A percentile compares a stretch with the other conserved stretches of the same genome.
Evolutionary conservation across 257 asterid genomes (phyloP).

Genomic region (Penstemon newberryi): DNA sequence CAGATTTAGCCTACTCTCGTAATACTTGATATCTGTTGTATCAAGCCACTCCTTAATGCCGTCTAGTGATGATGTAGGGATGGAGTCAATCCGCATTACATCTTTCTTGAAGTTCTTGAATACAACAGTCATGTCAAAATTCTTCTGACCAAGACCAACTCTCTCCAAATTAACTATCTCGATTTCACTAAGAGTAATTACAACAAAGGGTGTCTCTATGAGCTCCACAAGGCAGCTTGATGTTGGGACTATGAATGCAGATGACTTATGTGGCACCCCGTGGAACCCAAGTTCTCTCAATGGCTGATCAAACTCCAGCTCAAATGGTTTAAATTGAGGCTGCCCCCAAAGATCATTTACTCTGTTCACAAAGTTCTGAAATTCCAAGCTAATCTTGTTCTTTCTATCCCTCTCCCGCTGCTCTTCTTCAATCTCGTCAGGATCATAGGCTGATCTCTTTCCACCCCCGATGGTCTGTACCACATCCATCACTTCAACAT

Average conservation of each 20-base stretch:
- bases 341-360: constrained; percentile 78
- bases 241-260: constrained; percentile 73
- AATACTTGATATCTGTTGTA: constrained; percentile 70
- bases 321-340: constrained; percentile 50
- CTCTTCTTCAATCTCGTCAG: constrained; percentile 87
- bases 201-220: constrained; percentile 68
- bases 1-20: constrained; percentile 84
- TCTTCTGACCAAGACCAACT: constrained; percentile 86
- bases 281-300: constrained; percentile 71
- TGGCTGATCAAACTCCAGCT: constrained; percentile 78
- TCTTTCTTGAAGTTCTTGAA: constrained; percentile 79
- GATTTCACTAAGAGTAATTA: constrained; percentile 59
- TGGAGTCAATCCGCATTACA: constrained; percentile 68
- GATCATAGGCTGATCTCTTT: constrained; percentile 70
- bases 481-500: constrained; percentile 77
- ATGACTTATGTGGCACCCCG: constrained; percentile 70
- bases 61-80: constrained; percentile 62
- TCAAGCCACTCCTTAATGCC: constrained; percentile 82
- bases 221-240: constrained; percentile 74
- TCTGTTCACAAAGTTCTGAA: constrained; percentile 63
- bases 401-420: constrained; percentile 77
- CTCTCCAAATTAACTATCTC: constrained; percentile 78
- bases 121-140: constrained; percentile 73
- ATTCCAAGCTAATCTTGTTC: constrained; percentile 69
- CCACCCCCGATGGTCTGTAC: constrained; percentile 74